These are phyloP conservation scores for Talaromyces verruculosus DNA, from an alignment of 2,329 filamentous ascomycete species.

Conservation along the genomic window DNA sequence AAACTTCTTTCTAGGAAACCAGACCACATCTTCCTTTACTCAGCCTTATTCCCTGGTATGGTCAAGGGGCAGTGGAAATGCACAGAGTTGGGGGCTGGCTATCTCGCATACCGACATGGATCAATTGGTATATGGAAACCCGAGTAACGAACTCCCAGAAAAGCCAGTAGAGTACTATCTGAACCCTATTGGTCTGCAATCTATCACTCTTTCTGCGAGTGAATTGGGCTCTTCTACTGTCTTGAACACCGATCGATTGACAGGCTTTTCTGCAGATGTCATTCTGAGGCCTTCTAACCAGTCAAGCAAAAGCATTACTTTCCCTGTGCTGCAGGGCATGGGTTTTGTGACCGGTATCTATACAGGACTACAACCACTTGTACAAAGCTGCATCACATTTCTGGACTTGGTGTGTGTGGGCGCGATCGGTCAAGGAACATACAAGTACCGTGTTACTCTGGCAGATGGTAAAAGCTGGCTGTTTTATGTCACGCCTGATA, in stretches of 20 bases:
- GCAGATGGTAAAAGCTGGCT: conserved; percentile 76
- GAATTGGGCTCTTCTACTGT: conserved; percentile 66
- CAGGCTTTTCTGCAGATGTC: conserved; percentile 63
- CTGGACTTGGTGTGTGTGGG: conserved; percentile 58
- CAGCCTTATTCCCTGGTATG: conserved; percentile 73
- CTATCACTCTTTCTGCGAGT: conserved; percentile 72
- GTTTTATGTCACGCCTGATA: conserved; percentile 67
- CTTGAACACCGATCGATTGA: conserved; percentile 54
- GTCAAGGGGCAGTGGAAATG: conserved; percentile 62
- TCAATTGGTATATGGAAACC: conserved; percentile 65
- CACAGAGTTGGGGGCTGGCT: conserved; percentile 72
- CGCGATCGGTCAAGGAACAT: conserved; percentile 61
- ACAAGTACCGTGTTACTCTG: conserved; percentile 73
- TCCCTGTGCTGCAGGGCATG: conserved; percentile 88
- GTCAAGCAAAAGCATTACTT: conserved; percentile 63
- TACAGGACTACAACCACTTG: conserved; percentile 64
- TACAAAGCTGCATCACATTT: conserved; percentile 76
- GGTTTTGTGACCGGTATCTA: conserved; percentile 80
- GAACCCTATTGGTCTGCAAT: conserved; percentile 80
- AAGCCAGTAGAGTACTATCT: conserved; percentile 69
- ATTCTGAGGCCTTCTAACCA: conserved; percentile 61
- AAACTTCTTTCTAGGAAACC: conserved; percentile 75
- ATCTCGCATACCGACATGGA: conserved; percentile 70
- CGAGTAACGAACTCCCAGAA: conserved; percentile 53
- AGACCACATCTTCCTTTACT: conserved; percentile 68